Percentiles rank a stretch among this genome's conserved stretches.
phyloP scores from a whole-genome alignment of 345 rosid species.

The Eucalyptus cloeziana region DNA sequence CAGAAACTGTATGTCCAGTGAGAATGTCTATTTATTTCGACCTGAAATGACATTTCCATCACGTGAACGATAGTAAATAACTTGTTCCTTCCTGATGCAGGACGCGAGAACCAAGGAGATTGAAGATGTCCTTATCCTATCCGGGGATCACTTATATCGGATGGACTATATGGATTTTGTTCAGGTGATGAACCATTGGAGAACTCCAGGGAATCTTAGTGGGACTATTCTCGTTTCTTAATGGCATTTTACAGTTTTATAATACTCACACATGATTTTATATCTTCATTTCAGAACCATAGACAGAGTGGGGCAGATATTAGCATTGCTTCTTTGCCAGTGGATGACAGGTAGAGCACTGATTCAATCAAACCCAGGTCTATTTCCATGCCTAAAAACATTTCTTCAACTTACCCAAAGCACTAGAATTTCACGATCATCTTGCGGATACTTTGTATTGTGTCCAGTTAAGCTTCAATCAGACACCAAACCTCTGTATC shows the following conservation, averaged over 20 bases:
- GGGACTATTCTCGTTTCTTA: neutral
- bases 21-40: neutral
- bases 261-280: neutral
- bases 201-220: neutral
- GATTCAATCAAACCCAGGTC: neutral
- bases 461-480: neutral
- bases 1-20: neutral
- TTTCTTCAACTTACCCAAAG: neutral
- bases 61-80: neutral
- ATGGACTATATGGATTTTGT: conserved; percentile 97
- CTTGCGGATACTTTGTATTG: neutral
- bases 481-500: neutral
- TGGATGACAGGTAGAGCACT: conserved; percentile 61
- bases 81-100: conserved; percentile 4
- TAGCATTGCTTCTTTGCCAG: conserved; percentile 67
- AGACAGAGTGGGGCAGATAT: conserved; percentile 91
- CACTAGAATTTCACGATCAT: neutral
- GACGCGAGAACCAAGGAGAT: conserved; percentile 68
- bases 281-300: conserved; percentile 51
- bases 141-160: conserved; percentile 89
- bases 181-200: conserved; percentile 32
- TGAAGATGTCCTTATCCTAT: conserved; percentile 84
- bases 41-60: neutral
- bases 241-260: neutral
- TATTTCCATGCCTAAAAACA: neutral